Evolutionary conservation across 192 early-diverging fungal species (phyloP).

Genomic region (Backusella circina): DNA sequence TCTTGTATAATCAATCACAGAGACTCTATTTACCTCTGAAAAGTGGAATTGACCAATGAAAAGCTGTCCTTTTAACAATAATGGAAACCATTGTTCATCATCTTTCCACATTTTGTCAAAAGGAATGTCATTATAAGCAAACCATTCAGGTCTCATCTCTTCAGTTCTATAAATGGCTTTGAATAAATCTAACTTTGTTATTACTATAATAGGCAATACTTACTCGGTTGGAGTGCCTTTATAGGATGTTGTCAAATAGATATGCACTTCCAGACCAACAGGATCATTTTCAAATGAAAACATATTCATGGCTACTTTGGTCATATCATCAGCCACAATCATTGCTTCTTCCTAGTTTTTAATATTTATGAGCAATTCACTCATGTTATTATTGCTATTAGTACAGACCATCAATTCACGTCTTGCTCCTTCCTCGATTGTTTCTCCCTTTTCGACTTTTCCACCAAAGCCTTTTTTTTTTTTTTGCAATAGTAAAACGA

Average conservation of each 20-base stretch:
- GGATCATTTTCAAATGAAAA: slow-evolving; percentile 67
- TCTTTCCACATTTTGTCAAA: slow-evolving; percentile 74
- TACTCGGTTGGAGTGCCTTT: slow-evolving; percentile 54
- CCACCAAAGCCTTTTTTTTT: slow-evolving; percentile 63
- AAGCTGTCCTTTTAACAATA: slow-evolving; percentile 32
- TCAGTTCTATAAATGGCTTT: slow-evolving; percentile 45
- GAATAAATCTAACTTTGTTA: not conserved
- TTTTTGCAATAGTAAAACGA: not conserved
- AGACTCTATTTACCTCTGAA: slow-evolving; percentile 12
- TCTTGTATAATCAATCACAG: no score
- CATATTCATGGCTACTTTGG: slow-evolving; percentile 51
- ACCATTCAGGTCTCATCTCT: slow-evolving; percentile 80
- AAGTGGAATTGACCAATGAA: slow-evolving; percentile 54
- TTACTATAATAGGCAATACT: slow-evolving; percentile 1
- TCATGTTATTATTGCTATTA: not conserved
- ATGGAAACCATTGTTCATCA: slow-evolving; percentile 63
- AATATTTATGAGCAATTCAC: not conserved
- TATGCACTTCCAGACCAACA: slow-evolving; percentile 62
- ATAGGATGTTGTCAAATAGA: slow-evolving; percentile 47
- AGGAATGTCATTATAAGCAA: slow-evolving; percentile 48
- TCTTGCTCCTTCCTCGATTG: slow-evolving; percentile 53
- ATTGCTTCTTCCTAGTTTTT: slow-evolving; percentile 49
- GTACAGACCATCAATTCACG: slow-evolving; percentile 50
- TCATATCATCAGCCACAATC: slow-evolving; percentile 36
- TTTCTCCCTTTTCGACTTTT: slow-evolving; percentile 69